Base-by-base conservation (phyloP, 2,329 filamentous ascomycete genomes). In the Penicillium hesseltinei region DNA sequence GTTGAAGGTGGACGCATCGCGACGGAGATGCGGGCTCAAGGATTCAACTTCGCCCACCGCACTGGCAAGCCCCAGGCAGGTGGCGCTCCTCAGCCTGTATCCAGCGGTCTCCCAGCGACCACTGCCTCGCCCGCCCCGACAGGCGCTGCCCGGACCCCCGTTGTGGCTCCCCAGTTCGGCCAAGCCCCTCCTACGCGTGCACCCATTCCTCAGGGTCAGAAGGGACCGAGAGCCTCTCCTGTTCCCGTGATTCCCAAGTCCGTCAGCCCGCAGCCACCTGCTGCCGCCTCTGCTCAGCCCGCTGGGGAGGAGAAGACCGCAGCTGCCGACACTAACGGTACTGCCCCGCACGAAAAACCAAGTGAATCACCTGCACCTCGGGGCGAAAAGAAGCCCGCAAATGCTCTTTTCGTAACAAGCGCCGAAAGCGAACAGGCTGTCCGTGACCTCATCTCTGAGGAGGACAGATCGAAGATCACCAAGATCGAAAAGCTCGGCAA, bases 1-100 rank as follows among this genome's bases (percentile, higher is more conserved):
- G 88, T 99, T 59, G 94, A 99, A 72, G 90, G 92, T 70, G 94
- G 94, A 51, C 88, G 94, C 43, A 97, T 99, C 66, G 94, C 92
- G 46, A 99, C 94, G 0, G 94, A 99, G 78, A 99, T 99, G 94
- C 88, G 92, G 62, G 94, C 94, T 23, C 94, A 99, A 72, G 94
- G 94, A 42, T 99, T 99, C 84, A 99, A 99, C 82, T 99, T 99
- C 75, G 92, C 94, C 25, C 94, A 99, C 75, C 89, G 94, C 67
- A 91, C 90, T 62, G 88, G 90, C 56, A 97, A 97, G 81, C 87
- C 89, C 81, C 75, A 76, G 53, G 58, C 63, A 44, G 66, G 67
- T 49, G 64, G 76, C 73, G 66, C 60, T 40, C 61, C 64, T 50
- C 69, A 68, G 49, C 43, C 69, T 36, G 62, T 67, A 40, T 62